Conservation (phyloP, 305 asterid genomes). For the Ajuga reptans region DNA sequence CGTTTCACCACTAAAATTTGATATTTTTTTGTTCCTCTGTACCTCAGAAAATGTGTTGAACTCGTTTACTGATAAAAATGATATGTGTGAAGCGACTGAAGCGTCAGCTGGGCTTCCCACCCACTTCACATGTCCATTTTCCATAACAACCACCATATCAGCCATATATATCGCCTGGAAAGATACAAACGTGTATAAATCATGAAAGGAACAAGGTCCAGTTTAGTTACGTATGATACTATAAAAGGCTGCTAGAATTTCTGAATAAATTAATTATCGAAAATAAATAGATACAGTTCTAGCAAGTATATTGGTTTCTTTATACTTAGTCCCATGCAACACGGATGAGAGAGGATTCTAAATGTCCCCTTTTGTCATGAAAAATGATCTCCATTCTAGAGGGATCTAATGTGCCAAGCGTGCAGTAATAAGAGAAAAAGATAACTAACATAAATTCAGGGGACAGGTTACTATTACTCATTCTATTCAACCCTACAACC, state of each 20-base stretch:
- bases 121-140: conserved; percentile 70
- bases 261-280: not conserved
- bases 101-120: conserved; percentile 62
- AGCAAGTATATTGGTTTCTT: not conserved
- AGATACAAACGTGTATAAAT: not conserved
- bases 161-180: conserved; percentile 75
- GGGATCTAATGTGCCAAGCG: not conserved
- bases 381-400: not conserved
- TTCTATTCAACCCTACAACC: not conserved
- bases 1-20: conserved; percentile 28
- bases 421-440: not conserved
- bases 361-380: not conserved
- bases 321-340: not conserved
- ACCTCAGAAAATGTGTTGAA: conserved; percentile 32
- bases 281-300: too few relatives aligned
- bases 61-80: conserved; percentile 48
- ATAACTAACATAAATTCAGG: not conserved
- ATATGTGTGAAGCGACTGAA: conserved; percentile 41
- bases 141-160: conserved; percentile 73
- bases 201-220: not conserved
- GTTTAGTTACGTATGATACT: not conserved
- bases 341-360: not conserved
- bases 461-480: not conserved
- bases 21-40: conserved; percentile 23
- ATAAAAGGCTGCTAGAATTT: not conserved